phyloP scores from a whole-genome alignment of 2,329 filamentous ascomycete species.

The Penicillium vulpinum region DNA sequence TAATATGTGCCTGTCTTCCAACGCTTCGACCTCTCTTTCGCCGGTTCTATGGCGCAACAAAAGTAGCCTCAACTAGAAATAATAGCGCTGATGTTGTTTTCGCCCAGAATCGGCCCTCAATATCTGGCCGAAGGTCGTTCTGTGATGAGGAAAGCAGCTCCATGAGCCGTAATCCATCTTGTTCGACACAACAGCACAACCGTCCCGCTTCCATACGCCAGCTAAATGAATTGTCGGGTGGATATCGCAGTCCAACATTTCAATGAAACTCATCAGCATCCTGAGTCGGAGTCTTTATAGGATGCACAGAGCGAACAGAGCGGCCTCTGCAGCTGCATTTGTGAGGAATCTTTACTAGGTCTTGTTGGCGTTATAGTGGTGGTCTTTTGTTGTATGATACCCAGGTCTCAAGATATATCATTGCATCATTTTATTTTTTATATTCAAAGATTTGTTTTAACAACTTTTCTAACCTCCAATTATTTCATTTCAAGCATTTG shows the following conservation, averaged over 20 bases:
- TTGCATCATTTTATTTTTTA: background rate
- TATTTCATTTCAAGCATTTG: no score
- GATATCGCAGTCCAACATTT: background rate
- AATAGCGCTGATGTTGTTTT: background rate
- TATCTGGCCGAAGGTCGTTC: background rate
- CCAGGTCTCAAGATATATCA: background rate
- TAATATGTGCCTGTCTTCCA: constrained; percentile 31
- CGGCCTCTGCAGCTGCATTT: background rate
- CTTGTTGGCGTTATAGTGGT: background rate
- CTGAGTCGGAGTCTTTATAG: constrained; percentile 4
- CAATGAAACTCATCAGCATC: background rate
- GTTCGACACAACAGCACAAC: background rate
- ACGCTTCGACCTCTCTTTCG: constrained; percentile 28
- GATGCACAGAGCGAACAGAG: constrained; percentile 8
- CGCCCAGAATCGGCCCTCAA: background rate
- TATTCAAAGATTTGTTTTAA: background rate
- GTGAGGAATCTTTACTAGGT: background rate
- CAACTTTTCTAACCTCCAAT: no score
- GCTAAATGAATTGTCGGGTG: background rate
- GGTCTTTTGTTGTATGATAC: background rate
- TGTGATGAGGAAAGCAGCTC: constrained; percentile 10
- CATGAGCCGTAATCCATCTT: no score
- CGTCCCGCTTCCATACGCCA: background rate
- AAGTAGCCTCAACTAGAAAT: background rate
- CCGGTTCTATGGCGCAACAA: constrained; percentile 10